These are phyloP conservation scores for Jackrogersella minutella DNA, from an alignment of 495 filamentous ascomycete species.

Conservation along the genomic window DNA sequence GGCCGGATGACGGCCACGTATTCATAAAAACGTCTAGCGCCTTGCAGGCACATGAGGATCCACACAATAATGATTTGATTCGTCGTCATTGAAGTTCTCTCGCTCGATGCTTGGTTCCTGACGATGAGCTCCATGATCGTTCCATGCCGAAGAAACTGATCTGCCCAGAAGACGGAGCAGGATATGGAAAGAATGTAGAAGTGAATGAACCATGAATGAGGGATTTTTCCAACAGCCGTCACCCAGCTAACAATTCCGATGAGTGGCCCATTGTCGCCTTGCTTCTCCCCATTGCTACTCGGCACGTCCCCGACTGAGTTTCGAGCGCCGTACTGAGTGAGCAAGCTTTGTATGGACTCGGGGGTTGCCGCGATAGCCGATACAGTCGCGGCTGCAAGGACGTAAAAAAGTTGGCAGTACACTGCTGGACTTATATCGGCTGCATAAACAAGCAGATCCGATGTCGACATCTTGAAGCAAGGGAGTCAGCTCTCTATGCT, in stretches of 20 bases:
- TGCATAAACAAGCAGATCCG: constrained; percentile 9
- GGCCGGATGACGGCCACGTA: constrained; percentile 67
- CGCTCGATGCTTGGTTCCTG: constrained; percentile 38
- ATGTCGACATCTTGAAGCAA: constrained; percentile 10
- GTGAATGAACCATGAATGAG: constrained; percentile 85
- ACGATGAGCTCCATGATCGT: constrained; percentile 55
- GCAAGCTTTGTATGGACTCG: constrained; percentile 46
- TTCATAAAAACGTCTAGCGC: constrained; percentile 76
- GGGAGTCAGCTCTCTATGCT: not conserved
- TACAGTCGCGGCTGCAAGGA: constrained; percentile 50
- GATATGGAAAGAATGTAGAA: constrained; percentile 81
- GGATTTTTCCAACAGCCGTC: constrained; percentile 64
- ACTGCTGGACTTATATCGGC: constrained; percentile 44
- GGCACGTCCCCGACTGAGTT: constrained; percentile 16
- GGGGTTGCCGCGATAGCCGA: constrained; percentile 51
- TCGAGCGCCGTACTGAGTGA: constrained; percentile 62
- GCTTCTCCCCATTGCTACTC: not conserved
- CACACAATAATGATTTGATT: constrained; percentile 74
- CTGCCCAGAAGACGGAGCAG: constrained; percentile 79
- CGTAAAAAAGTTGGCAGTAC: constrained; percentile 58
- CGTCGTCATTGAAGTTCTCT: constrained; percentile 61
- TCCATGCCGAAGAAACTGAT: constrained; percentile 70
- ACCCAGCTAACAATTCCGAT: constrained; percentile 40
- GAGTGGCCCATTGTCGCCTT: constrained; percentile 28
- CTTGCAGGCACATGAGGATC: constrained; percentile 77